phyloP scores from a whole-genome alignment of 2,329 filamentous ascomycete genomes.

The Sphaerostilbella broomeana region DNA sequence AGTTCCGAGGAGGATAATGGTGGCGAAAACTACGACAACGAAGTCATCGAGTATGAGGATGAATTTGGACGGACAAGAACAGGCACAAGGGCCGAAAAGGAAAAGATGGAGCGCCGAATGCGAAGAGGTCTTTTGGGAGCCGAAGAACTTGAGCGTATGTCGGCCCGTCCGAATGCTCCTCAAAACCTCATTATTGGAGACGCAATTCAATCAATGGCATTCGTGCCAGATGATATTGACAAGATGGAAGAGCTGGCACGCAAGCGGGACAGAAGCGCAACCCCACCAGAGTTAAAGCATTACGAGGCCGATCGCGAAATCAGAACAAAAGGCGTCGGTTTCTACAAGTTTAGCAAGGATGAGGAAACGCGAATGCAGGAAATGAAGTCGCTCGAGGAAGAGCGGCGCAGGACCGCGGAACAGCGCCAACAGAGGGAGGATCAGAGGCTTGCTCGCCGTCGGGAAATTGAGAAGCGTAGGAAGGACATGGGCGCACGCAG shows the following conservation, averaged over 20 bases:
- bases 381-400: constrained; percentile 66
- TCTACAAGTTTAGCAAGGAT: constrained; percentile 82
- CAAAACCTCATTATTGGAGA: constrained; percentile 75
- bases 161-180: constrained; percentile 61
- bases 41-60: constrained; percentile 80
- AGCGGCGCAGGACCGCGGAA: constrained; percentile 62
- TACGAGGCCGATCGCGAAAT: constrained; percentile 84
- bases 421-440: constrained; percentile 50
- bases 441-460: constrained; percentile 51
- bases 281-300: constrained; percentile 72
- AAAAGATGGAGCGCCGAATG: constrained; percentile 51
- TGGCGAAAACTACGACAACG: constrained; percentile 41
- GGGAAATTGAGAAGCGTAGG: constrained; percentile 58
- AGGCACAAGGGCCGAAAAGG: constrained; percentile 63
- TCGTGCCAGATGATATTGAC: constrained; percentile 64
- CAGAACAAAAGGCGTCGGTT: constrained; percentile 80
- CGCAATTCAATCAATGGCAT: constrained; percentile 75
- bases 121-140: constrained; percentile 46
- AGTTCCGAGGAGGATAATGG: constrained; percentile 35
- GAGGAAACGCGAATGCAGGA: constrained; percentile 58
- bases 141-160: constrained; percentile 61
- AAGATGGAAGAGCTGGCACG: constrained; percentile 73
- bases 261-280: constrained; percentile 71
- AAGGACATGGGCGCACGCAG: constrained; percentile 54
- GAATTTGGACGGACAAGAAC: constrained; percentile 81